These are phyloP conservation scores for Arthrobotrys entomopaga DNA, from an alignment of 2,329 filamentous ascomycete genomes.

Conservation along the genomic window DNA sequence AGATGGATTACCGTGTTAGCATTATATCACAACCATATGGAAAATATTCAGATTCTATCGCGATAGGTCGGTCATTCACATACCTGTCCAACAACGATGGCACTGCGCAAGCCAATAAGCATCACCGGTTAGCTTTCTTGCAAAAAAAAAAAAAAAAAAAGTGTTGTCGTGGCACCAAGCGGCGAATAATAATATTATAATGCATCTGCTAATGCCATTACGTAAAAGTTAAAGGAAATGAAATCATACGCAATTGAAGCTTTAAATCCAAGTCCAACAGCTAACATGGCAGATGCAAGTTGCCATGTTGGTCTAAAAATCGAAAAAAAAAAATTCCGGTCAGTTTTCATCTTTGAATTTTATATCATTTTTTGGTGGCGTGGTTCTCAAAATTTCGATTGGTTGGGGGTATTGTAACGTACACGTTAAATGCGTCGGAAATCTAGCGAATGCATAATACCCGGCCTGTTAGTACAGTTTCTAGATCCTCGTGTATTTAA, in stretches of 20 bases:
- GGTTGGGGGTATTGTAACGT: slow-evolving; percentile 11
- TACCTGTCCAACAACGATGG: slow-evolving; percentile 54
- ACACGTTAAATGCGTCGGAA: slow-evolving; percentile 54
- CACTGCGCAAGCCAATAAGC: slow-evolving; percentile 13
- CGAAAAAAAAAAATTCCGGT: slow-evolving; percentile 10
- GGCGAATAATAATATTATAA: no score
- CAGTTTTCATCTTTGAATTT: slow-evolving; percentile 14
- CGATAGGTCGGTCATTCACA: background rate
- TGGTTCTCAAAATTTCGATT: background rate
- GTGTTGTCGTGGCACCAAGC: slow-evolving; percentile 41
- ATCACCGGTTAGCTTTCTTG: slow-evolving; percentile 15
- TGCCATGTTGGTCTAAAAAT: slow-evolving; percentile 51
- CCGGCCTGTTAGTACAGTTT: no score
- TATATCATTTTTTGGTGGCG: background rate
- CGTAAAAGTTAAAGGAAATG: slow-evolving; percentile 55
- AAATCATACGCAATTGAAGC: slow-evolving; percentile 55
- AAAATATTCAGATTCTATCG: slow-evolving; percentile 58
- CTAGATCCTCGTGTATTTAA: no score
- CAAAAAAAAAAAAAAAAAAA: slow-evolving; percentile 9
- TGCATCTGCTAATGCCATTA: slow-evolving; percentile 24
- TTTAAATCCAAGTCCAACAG: slow-evolving; percentile 51
- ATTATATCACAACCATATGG: no score
- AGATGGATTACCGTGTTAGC: background rate
- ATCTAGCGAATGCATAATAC: slow-evolving; percentile 24
- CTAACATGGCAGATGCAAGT: slow-evolving; percentile 52